Base-by-base conservation (phyloP, 139 green algal genomes). In the Raphidocelis subcapitata region DNA sequence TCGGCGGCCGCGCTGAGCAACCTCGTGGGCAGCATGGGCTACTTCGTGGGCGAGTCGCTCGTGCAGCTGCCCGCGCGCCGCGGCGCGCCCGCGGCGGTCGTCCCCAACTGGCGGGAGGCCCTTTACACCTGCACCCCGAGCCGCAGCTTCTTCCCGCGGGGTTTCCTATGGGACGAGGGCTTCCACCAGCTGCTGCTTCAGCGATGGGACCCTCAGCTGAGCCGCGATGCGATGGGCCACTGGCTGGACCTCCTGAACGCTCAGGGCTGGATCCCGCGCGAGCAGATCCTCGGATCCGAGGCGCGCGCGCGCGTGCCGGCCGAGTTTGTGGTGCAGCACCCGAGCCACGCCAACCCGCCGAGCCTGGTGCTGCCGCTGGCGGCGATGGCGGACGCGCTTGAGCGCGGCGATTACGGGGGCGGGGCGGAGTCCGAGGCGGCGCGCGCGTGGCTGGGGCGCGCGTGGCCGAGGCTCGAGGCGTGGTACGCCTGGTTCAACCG, bases 141-240 rank as follows among this genome's bases (percentile, higher is more conserved):
- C 81, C 82, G 94, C 51, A 89, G 83, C 76, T 96, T 97, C 83
- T 98, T 98, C 71, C 94, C 94, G 0, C 83, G 94, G 0, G 94
- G 94, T 37, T 98, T 98, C 83, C 80, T 98, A 3, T 98, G 94
- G 94, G 94, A 98, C 65, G 94, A 98, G 79, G 94, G 94, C 60
- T 98, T 98, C 81, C 94, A 98, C 82, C 94, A 98, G 85, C 86
- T 97, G 56, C 76, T 87, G 51, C 67, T 88, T 33, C 65, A 74
- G 21, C 59, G 74, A 55, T 98, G 94, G 94, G 83, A 91, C 47
- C 62, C 76, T 10, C 47, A 69, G 54, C 51, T 97, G 14, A 88
- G 77, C 29, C 75, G 89, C 8, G 93, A 98, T 46, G 79, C 87
- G 21, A 62, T 98, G 41, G 89, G 83, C 0, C 89, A 97, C 80